Percentiles rank a stretch among this genome's conserved stretches.
Evolutionary conservation across 345 rosid species (phyloP).

Genomic region (Eucalyptus leucophloia): DNA sequence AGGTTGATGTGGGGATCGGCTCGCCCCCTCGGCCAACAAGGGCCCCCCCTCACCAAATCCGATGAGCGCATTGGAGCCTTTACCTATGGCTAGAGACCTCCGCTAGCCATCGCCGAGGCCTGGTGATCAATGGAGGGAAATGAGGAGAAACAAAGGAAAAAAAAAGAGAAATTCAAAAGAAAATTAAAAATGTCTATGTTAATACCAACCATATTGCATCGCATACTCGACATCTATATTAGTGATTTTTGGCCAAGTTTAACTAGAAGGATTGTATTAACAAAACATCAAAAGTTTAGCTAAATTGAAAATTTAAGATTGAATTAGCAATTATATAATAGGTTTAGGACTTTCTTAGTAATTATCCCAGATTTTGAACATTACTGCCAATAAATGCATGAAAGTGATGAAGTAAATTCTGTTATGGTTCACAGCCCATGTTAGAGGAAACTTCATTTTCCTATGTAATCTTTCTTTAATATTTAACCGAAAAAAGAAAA

Average conservation of each 20-base stretch:
- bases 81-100: background rate
- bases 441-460: background rate
- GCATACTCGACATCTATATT: accelerated
- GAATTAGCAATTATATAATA: background rate
- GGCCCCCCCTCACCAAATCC: background rate
- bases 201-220: accelerated
- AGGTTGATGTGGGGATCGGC: background rate
- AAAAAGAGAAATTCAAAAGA: too few species aligned
- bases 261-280: background rate
- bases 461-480: background rate
- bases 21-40: background rate
- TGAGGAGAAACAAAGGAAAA: background rate
- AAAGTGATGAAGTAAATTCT: background rate
- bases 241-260: too few species aligned
- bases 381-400: background rate
- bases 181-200: background rate
- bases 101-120: accelerated
- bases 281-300: background rate
- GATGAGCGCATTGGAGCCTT: accelerated
- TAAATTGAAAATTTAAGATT: background rate
- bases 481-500: background rate
- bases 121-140: background rate
- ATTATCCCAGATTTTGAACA: background rate
- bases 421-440: background rate
- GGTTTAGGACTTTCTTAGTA: background rate